These are phyloP conservation scores for Apophysomyces sp. DNA, from an alignment of 371 early-diverging fungal species.

Conservation along the genomic window DNA sequence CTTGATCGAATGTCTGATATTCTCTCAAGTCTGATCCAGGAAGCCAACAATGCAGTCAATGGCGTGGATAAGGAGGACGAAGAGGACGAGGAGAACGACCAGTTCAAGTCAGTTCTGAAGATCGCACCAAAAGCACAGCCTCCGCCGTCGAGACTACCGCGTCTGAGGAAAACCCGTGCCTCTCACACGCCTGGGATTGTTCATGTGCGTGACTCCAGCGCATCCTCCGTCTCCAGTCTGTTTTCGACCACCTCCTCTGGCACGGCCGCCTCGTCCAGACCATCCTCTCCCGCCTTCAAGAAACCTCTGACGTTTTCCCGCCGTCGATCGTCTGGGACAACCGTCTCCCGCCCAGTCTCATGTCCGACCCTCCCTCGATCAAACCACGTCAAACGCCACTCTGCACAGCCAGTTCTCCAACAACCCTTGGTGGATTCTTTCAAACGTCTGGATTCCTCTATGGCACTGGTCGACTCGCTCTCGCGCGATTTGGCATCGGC, in stretches of 20 bases:
- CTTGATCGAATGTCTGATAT: not conserved
- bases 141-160: not conserved
- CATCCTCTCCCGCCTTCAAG: not conserved
- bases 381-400: not conserved
- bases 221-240: not conserved
- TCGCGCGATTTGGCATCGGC: conserved; percentile 38
- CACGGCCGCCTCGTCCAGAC: not conserved
- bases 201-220: not conserved
- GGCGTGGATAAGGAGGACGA: not conserved
- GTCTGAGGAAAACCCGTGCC: not conserved
- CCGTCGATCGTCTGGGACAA: not conserved
- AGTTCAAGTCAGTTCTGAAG: not conserved
- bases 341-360: not conserved
- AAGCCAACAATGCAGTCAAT: not conserved
- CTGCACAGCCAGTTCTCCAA: not conserved
- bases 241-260: not conserved
- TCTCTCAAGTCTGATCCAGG: not conserved
- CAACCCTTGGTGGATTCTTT: conserved; percentile 38
- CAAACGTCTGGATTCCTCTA: conserved; percentile 40
- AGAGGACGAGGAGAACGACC: not conserved
- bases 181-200: not conserved
- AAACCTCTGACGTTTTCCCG: not conserved
- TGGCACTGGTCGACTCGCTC: conserved; percentile 47
- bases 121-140: not conserved
- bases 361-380: conserved; percentile 3